Conservation (phyloP, 169 alveolate species). For the Cystoisospora suis region DNA sequence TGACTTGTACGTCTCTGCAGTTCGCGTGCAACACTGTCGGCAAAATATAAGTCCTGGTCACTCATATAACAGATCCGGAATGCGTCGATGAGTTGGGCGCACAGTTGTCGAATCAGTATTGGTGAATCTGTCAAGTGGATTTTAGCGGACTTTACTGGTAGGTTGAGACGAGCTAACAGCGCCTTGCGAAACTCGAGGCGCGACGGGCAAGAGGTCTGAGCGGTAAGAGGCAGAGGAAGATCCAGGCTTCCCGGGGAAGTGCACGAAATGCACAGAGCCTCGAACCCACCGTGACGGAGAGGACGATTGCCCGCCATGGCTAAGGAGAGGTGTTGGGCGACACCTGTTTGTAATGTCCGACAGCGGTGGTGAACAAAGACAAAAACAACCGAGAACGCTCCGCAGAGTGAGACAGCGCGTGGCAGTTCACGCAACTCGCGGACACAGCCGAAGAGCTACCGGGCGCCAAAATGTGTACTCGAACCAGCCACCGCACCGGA, state of each 20-base stretch:
- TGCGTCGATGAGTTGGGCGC: slow-evolving; percentile 11
- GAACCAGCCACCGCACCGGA: no score
- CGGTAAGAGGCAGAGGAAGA: slow-evolving; percentile 15
- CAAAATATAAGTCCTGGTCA: slow-evolving; percentile 23
- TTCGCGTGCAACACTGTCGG: slow-evolving; percentile 5
- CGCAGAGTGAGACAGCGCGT: no score
- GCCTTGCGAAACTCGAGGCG: slow-evolving; percentile 1
- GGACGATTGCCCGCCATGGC: no score
- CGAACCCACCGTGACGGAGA: no score
- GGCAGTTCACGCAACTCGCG: no score
- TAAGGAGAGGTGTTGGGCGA: no score
- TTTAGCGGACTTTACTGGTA: neutral
- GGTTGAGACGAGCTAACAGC: neutral
- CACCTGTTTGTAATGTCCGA: no score
- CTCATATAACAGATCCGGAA: slow-evolving; percentile 28
- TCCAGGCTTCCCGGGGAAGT: neutral
- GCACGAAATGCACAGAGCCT: neutral
- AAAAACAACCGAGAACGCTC: no score
- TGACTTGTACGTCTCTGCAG: neutral
- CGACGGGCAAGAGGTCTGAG: slow-evolving; percentile 4
- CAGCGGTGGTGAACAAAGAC: no score
- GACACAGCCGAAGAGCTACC: no score
- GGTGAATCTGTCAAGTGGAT: neutral
- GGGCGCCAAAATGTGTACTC: no score
- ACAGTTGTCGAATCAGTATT: neutral